Conservation (phyloP, 129 eudicot species). For the Saussurea involucrata region DNA sequence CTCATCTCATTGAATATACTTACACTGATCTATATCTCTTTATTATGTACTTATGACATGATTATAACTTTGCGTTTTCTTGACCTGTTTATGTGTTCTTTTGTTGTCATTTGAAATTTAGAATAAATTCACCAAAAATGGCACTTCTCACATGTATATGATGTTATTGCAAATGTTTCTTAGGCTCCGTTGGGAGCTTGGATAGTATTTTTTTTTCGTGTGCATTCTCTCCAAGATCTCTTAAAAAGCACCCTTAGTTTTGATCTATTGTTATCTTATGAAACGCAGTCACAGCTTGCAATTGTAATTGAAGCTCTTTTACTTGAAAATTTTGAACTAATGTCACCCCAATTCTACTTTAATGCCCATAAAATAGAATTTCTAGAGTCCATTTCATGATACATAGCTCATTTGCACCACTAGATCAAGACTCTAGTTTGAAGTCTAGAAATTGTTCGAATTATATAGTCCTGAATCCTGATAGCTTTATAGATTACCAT, state of each 20-base stretch:
- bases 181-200: neutral
- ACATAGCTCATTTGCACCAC: neutral
- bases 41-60: neutral
- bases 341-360: too few relatives aligned
- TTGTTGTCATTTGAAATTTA: slow-evolving; percentile 1
- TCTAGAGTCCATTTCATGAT: neutral
- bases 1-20: neutral
- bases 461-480: neutral
- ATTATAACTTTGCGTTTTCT: neutral
- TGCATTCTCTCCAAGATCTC: neutral
- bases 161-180: neutral
- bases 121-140: neutral
- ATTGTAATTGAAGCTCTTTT: neutral
- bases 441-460: neutral
- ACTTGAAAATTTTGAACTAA: too few relatives aligned
- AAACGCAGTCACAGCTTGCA: neutral
- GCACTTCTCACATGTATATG: too few relatives aligned
- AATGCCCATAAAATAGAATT: too few relatives aligned
- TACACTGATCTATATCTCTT: neutral
- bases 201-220: neutral
- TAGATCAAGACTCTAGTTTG: neutral
- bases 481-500: neutral
- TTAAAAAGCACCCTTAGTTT: neutral
- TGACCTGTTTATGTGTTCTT: neutral
- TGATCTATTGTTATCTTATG: neutral